Percentiles rank a stretch among this genome's conserved stretches.
These are phyloP conservation scores for Aureobasidium zeae DNA, from an alignment of 2,329 filamentous ascomycete genomes.

Conservation along the genomic window DNA sequence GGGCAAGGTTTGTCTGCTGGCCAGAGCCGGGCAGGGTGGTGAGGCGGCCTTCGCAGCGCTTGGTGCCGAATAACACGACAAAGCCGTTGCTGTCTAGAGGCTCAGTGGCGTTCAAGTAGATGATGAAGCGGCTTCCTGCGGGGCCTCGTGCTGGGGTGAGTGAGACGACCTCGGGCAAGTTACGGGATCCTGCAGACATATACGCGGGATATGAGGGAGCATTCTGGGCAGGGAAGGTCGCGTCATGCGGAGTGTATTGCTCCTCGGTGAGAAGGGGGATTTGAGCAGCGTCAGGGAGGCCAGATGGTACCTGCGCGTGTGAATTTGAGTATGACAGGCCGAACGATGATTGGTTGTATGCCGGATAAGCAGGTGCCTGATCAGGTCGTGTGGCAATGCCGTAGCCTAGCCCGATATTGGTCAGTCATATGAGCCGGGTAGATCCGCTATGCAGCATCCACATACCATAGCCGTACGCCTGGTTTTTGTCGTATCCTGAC, in stretches of 20 bases:
- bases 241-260: conserved; percentile 42
- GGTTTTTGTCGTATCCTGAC: conserved; percentile 71
- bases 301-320: conserved; percentile 43
- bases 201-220: conserved; percentile 54
- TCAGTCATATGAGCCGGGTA: conserved; percentile 37
- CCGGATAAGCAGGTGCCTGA: conserved; percentile 43
- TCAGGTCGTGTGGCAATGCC: conserved; percentile 54
- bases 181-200: conserved; percentile 52
- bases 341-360: conserved; percentile 42
- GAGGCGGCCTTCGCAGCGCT: conserved; percentile 59
- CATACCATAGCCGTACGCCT: conserved; percentile 66
- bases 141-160: conserved; percentile 61
- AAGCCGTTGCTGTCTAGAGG: conserved; percentile 55
- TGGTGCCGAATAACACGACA: conserved; percentile 67
- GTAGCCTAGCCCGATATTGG: conserved; percentile 39
- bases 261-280: conserved; percentile 36
- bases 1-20: conserved; percentile 58
- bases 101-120: conserved; percentile 67
- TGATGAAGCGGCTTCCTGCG: conserved; percentile 59
- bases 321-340: conserved; percentile 40
- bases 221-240: conserved; percentile 46
- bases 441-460: conserved; percentile 24
- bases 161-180: conserved; percentile 56
- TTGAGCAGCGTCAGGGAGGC: conserved; percentile 35
- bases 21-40: conserved; percentile 50